A percentile compares a stretch with the other conserved stretches of the same genome.
phyloP scores from a whole-genome alignment of 495 filamentous ascomycete genomes.

The Podospora tetraspora region DNA sequence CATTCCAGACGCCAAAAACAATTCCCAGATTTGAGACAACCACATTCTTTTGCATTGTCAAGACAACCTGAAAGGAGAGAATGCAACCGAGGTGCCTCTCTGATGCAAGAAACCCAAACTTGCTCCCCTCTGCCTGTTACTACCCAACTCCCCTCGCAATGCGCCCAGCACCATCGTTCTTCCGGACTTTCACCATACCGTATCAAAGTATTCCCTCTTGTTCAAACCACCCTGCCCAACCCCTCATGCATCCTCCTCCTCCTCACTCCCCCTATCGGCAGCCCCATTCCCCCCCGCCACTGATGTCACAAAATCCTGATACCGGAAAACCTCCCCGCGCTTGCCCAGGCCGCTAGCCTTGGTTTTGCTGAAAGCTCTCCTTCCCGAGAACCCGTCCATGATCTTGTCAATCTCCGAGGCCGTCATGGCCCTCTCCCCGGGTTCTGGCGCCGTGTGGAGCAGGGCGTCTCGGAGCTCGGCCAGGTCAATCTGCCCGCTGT shows the following conservation, averaged over 20 bases:
- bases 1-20: neutral
- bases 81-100: neutral
- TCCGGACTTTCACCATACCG: neutral
- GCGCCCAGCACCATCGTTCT: neutral
- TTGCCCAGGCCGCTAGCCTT: conserved; percentile 43
- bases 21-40: neutral
- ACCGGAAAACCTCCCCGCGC: conserved; percentile 70
- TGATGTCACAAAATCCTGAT: conserved; percentile 69
- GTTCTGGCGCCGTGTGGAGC: conserved; percentile 71
- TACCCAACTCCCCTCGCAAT: neutral
- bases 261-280: conserved; percentile 32
- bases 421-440: conserved; percentile 60
- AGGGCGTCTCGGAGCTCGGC: conserved; percentile 76
- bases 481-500: conserved; percentile 86
- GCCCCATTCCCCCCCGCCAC: conserved; percentile 45
- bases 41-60: neutral
- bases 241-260: conserved; percentile 22
- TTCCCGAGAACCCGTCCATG: conserved; percentile 74
- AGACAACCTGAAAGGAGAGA: neutral
- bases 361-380: conserved; percentile 64
- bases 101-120: conserved; percentile 3
- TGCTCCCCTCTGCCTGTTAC: neutral
- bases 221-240: neutral
- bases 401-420: conserved; percentile 77
- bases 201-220: neutral